phyloP scores from a whole-genome alignment of 83 land plant genomes.

The Picea abies region DNA sequence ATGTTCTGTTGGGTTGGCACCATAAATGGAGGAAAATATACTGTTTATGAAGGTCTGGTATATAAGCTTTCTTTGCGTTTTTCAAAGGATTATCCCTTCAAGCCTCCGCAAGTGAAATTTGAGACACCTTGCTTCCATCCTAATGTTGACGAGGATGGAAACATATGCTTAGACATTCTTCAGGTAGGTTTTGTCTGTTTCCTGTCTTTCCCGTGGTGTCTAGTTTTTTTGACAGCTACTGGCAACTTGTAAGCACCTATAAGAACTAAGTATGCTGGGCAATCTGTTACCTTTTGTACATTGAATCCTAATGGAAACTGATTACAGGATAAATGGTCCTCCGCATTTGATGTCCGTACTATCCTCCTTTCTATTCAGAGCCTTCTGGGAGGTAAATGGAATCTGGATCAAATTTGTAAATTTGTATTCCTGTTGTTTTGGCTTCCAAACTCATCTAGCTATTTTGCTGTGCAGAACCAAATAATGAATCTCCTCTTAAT shows the following conservation, averaged over 20 bases:
- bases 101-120: constrained; percentile 93
- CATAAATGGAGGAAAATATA: constrained; percentile 77
- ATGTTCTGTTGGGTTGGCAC: constrained; percentile 94
- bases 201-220: neutral
- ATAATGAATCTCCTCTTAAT: too few species aligned
- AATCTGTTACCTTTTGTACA: neutral
- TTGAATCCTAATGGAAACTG: neutral
- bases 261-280: too few species aligned
- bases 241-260: too few species aligned
- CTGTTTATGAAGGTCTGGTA: constrained; percentile 84
- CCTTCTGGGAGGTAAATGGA: constrained; percentile 81
- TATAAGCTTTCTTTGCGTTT: constrained; percentile 82
- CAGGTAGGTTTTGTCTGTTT: constrained; percentile 50
- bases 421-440: too few species aligned
- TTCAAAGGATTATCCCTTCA: constrained; percentile 89
- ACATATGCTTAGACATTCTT: constrained; percentile 96
- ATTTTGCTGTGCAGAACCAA: too few species aligned
- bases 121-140: constrained; percentile 95
- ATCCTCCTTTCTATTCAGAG: constrained; percentile 89
- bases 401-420: neutral
- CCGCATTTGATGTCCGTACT: constrained; percentile 96
- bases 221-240: neutral
- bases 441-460: too few species aligned
- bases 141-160: constrained; percentile 87
- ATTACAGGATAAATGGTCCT: constrained; percentile 95